These are phyloP conservation scores for Phytophthora meadii DNA, from an alignment of 352 stramenopile species.

Conservation along the genomic window DNA sequence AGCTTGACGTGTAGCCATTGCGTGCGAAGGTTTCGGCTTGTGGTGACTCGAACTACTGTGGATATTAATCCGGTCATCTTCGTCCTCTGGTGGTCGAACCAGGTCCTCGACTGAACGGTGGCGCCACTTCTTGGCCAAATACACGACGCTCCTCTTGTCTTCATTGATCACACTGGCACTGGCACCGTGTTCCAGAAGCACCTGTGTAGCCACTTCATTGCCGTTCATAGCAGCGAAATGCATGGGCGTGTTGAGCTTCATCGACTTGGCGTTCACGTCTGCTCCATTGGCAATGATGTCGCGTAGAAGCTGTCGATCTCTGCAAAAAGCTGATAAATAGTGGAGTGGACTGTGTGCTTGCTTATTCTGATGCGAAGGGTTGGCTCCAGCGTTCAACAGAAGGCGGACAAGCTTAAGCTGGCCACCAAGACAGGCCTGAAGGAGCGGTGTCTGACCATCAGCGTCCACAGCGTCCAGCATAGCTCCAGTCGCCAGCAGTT, in stretches of 20 bases:
- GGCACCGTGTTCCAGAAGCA: constrained; percentile 66
- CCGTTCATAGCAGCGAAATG: constrained; percentile 84
- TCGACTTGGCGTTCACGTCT: constrained; percentile 73
- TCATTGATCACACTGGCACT: constrained; percentile 75
- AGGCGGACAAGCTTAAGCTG: constrained; percentile 57
- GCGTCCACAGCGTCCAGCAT: constrained; percentile 71
- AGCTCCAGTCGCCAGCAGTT: constrained; percentile 49
- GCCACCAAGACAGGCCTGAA: constrained; percentile 64
- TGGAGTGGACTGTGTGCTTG: constrained; percentile 71
- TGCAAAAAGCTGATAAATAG: constrained; percentile 72
- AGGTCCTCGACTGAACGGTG: constrained; percentile 65
- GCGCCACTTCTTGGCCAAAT: constrained; percentile 79
- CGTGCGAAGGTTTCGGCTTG: constrained; percentile 15
- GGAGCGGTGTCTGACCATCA: constrained; percentile 63
- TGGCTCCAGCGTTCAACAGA: constrained; percentile 55
- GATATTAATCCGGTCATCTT: constrained; percentile 9
- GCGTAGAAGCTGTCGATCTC: constrained; percentile 50
- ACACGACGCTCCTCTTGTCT: constrained; percentile 78
- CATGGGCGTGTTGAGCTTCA: constrained; percentile 78
- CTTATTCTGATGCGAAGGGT: constrained; percentile 73
- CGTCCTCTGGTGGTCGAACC: constrained; percentile 55
- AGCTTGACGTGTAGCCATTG: constrained; percentile 23
- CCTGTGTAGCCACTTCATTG: constrained; percentile 67
- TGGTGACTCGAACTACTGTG: constrained; percentile 9
- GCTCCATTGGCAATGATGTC: constrained; percentile 58